These are phyloP conservation scores for Avena sativa DNA, from an alignment of 176 grass and related monocot species.

Conservation along the genomic window DNA sequence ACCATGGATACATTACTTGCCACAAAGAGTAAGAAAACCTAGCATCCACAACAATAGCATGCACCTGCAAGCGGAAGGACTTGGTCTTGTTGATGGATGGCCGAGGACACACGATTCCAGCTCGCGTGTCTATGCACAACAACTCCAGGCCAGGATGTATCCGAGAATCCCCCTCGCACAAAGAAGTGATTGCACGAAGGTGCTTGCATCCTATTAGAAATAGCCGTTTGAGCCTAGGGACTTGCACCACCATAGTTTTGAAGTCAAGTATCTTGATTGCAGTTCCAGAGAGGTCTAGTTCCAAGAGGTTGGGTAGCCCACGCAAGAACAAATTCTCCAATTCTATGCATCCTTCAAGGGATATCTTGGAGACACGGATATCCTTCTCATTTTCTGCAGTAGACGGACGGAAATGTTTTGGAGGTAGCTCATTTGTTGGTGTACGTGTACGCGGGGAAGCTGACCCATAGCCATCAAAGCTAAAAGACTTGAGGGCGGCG, in stretches of 20 bases:
- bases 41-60: no score
- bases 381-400: background rate
- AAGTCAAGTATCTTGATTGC: conserved; percentile 10
- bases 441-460: background rate
- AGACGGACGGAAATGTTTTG: background rate
- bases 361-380: background rate
- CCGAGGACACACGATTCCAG: background rate
- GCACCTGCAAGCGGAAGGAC: no score
- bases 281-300: conserved; percentile 9
- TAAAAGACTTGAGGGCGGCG: background rate
- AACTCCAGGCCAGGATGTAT: background rate
- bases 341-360: background rate
- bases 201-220: conserved; percentile 2
- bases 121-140: conserved; percentile 11
- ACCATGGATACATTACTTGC: no score
- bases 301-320: background rate
- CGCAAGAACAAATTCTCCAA: background rate
- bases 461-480: background rate
- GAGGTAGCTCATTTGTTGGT: background rate
- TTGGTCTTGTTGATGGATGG: background rate
- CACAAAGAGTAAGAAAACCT: no score
- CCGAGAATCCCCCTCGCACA: rapidly evolving
- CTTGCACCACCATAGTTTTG: background rate
- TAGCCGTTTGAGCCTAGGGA: background rate
- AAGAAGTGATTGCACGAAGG: background rate